Conservation (phyloP, 176 grass and related monocot species). For the Oryza rufipogon region DNA sequence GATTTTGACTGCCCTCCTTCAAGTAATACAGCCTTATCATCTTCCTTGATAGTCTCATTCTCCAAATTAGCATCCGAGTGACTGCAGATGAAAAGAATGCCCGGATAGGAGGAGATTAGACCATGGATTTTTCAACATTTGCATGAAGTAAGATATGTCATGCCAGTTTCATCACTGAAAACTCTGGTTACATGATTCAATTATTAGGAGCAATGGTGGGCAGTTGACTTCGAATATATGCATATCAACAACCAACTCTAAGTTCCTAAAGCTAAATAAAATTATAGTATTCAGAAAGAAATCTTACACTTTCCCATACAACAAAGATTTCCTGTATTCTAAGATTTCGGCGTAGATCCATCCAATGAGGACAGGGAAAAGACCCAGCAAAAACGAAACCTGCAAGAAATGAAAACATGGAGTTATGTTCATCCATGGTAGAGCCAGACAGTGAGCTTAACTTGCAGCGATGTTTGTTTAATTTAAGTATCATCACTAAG, state of each 20-base stretch:
- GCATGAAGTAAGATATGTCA: neutral
- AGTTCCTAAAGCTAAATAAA: neutral
- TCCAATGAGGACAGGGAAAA: conserved; percentile 62
- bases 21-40: conserved; percentile 60
- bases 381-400: conserved; percentile 72
- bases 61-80: conserved; percentile 57
- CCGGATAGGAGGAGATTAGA: conserved; percentile 4
- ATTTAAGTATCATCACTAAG: neutral
- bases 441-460: neutral
- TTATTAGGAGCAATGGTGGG: neutral
- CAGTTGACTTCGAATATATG: neutral
- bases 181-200: neutral
- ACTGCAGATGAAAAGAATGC: conserved; percentile 41
- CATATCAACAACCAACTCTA: neutral
- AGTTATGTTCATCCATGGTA: neutral
- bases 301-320: conserved; percentile 66
- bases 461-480: neutral
- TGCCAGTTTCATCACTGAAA: conserved; percentile 5
- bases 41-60: conserved; percentile 48
- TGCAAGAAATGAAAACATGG: conserved; percentile 31
- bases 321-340: conserved; percentile 46
- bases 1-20: conserved; percentile 60
- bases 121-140: neutral
- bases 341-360: conserved; percentile 76
- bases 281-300: neutral